Evolutionary conservation across 257 asterid genomes (phyloP).

Genomic region (Echites panduratus): DNA sequence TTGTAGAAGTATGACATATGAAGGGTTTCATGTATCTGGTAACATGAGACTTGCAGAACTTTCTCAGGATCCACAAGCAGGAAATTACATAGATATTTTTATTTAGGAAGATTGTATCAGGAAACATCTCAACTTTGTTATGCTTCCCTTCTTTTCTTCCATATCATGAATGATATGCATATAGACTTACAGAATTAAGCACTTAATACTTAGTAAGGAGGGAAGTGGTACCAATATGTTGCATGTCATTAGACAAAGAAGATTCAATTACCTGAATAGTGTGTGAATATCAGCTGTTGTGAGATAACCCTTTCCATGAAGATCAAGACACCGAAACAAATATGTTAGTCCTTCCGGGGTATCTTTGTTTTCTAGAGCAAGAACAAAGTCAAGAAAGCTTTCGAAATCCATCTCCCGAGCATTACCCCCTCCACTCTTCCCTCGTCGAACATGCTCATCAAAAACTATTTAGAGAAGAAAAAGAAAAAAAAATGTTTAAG

Average conservation of each 20-base stretch:
- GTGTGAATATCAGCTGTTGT: constrained; percentile 94
- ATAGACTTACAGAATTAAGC: neutral
- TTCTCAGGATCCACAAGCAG: constrained; percentile 58
- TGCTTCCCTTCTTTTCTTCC: constrained; percentile 61
- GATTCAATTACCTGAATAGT: constrained; percentile 65
- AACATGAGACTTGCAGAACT: constrained; percentile 52
- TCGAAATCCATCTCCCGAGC: constrained; percentile 97
- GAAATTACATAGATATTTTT: constrained; percentile 45
- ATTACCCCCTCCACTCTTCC: constrained; percentile 80
- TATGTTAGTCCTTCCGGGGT: constrained; percentile 91
- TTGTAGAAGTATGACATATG: neutral
- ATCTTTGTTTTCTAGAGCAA: constrained; percentile 94
- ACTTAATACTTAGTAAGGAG: constrained; percentile 1
- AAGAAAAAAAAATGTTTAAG: neutral
- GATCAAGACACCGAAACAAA: constrained; percentile 91
- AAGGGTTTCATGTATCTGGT: constrained; percentile 41
- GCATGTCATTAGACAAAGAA: neutral
- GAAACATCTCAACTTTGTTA: constrained; percentile 38
- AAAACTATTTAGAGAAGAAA: constrained; percentile 43
- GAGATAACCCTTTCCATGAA: constrained; percentile 83
- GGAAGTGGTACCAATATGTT: neutral
- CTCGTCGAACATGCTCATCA: constrained; percentile 96
- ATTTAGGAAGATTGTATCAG: constrained; percentile 53
- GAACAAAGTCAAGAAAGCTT: constrained; percentile 90
- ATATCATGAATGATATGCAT: constrained; percentile 1